Conservation (phyloP, 2,329 filamentous ascomycete species). For the Fusarium veterinarium region DNA sequence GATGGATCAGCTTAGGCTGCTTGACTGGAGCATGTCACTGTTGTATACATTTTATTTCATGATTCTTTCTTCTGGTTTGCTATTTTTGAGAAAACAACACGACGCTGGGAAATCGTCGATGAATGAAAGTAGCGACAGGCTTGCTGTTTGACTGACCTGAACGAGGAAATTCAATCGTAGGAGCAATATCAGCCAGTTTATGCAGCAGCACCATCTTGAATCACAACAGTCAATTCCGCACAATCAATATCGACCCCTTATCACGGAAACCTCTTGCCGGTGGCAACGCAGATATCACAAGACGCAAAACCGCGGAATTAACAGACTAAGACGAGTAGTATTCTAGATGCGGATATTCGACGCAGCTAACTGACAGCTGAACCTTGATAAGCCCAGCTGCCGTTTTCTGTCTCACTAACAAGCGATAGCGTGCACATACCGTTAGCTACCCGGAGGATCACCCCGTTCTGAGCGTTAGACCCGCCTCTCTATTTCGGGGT, state of each 20-base stretch:
- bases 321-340: neutral
- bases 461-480: neutral
- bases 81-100: too few relatives aligned
- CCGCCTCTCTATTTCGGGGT: neutral
- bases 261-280: neutral
- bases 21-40: neutral
- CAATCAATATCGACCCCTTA: neutral
- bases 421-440: neutral
- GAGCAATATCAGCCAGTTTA: neutral
- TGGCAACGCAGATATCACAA: neutral
- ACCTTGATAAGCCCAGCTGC: constrained; percentile 1
- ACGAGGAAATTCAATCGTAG: neutral
- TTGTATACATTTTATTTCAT: neutral
- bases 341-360: neutral
- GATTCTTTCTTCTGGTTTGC: too few relatives aligned
- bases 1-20: too few relatives aligned
- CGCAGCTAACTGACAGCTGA: neutral
- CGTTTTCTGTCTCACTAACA: neutral
- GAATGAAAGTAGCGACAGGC: neutral
- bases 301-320: neutral
- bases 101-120: too few relatives aligned
- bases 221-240: neutral
- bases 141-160: accelerated
- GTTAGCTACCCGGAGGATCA: neutral
- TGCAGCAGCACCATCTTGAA: neutral